Evolutionary conservation across 371 early-diverging fungal species (phyloP).

Genomic region (Mucor circinelloides): DNA sequence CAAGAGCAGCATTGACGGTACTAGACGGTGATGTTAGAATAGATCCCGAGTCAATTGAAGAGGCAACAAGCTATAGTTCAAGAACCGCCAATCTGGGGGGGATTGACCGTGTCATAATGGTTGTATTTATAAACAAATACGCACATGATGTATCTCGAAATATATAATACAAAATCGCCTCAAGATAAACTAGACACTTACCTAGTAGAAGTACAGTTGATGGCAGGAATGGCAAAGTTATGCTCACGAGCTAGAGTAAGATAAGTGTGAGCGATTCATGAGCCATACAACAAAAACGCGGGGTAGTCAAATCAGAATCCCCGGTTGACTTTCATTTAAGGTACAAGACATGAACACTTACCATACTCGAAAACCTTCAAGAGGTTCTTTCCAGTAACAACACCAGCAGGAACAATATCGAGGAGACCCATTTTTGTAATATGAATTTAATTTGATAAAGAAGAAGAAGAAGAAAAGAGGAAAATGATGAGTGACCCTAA

Average conservation of each 20-base stretch:
- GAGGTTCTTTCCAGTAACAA: conserved; percentile 87
- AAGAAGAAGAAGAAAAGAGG: conserved; percentile 4
- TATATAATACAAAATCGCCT: background rate
- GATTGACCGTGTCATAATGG: background rate
- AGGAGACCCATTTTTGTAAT: conserved; percentile 67
- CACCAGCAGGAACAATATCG: conserved; percentile 86
- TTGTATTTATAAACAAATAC: background rate
- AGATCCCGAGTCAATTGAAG: background rate
- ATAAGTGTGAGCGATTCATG: background rate
- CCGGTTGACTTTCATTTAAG: background rate
- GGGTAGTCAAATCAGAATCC: background rate
- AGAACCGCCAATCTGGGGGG: conserved; percentile 3
- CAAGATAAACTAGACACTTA: conserved; percentile 6
- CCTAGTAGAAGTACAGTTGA: conserved; percentile 91
- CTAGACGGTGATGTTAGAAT: conserved; percentile 28
- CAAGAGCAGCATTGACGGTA: conserved; percentile 87
- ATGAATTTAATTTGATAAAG: background rate
- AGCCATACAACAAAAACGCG: background rate
- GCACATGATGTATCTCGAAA: background rate
- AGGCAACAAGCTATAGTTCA: background rate
- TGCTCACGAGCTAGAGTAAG: conserved; percentile 65
- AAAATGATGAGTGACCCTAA: background rate
- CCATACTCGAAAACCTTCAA: conserved; percentile 82
- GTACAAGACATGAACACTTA: conserved; percentile 15
- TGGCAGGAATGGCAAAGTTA: conserved; percentile 89